These are phyloP conservation scores for Colletotrichum liaoningense DNA, from an alignment of 2,329 filamentous ascomycete species.

Conservation along the genomic window DNA sequence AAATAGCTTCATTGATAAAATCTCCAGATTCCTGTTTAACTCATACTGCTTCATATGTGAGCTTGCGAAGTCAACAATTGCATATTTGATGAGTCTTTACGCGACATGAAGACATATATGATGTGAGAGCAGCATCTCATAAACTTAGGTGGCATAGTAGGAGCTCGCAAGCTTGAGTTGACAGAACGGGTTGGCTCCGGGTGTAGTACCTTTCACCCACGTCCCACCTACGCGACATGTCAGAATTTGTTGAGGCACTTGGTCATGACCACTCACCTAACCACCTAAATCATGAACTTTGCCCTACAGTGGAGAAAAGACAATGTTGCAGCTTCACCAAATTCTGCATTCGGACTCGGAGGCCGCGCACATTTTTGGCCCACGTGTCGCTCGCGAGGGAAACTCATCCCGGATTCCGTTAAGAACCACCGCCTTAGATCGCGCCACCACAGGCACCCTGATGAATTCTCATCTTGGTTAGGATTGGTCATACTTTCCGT, in stretches of 20 bases:
- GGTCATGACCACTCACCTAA: background rate
- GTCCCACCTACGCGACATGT: background rate
- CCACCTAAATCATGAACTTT: background rate
- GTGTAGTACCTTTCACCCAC: background rate
- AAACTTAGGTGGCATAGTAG: no score
- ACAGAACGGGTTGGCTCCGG: background rate
- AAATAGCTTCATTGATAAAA: no score
- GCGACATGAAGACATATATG: no score
- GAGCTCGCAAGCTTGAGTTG: background rate
- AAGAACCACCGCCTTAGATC: background rate
- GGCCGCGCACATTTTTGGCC: background rate
- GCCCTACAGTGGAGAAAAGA: background rate
- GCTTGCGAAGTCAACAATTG: no score
- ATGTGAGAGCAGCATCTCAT: no score
- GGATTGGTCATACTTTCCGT: background rate
- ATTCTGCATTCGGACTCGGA: background rate
- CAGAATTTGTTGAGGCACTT: background rate
- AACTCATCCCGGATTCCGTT: background rate
- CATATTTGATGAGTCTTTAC: no score
- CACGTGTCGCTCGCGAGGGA: background rate
- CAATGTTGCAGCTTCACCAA: background rate
- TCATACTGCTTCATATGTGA: no score
- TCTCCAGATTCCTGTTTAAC: no score
- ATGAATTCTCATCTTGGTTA: background rate
- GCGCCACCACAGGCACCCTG: background rate